Evolutionary conservation across 2,329 filamentous ascomycete genomes (phyloP), one percentile per base, ranked within the genome.

Genomic region (Aspergillus cejpii): DNA sequence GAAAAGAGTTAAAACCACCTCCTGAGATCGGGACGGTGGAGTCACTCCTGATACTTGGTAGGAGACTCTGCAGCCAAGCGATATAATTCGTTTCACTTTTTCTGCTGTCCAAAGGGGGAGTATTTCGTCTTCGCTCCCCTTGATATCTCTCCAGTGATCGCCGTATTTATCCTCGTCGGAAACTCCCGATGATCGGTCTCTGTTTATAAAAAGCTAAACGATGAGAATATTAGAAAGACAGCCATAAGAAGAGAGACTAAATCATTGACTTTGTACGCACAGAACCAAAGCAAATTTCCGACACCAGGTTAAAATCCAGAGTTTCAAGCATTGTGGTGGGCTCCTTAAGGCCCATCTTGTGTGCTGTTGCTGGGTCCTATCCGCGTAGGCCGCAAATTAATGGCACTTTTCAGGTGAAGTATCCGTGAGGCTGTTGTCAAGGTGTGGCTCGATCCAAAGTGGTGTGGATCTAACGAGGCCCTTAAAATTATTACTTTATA

Each of bases 231-330:
- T 27, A 27, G 26, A 27, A 27, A 27, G 26, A 27, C 26, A 27
- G 26, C 26, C 26, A 12, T 27, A 27, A 27, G 26, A 27, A 27
- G 26, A 27, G 26, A 27, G 26, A 27, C 26, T 27, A 27, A 27
- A 27, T 27, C 26, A 27, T 27, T 27, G 10, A 27, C 26, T 27
- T 27, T 12, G 39, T 41, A 41, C 17, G 10, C 14, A 41, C 39
- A 41, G 39, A 41, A 41, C 39, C 27, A 21, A 41, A 34, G 28
- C 28, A 41, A 24, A 41, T 34, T 33, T 41, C 39, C 19, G 39
- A 41, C 27, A 41, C 39, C 27, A 41, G 21, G 11, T 41, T 34
- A 41, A 41, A 34, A 41, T 41, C 39, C 21, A 33, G 39, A 41
- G 28, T 26, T 24, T 12, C 24, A 41, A 33, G 39, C 15, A 21